These are phyloP conservation scores for Sisymbrium irio DNA, from an alignment of 345 rosid species.

Conservation along the genomic window DNA sequence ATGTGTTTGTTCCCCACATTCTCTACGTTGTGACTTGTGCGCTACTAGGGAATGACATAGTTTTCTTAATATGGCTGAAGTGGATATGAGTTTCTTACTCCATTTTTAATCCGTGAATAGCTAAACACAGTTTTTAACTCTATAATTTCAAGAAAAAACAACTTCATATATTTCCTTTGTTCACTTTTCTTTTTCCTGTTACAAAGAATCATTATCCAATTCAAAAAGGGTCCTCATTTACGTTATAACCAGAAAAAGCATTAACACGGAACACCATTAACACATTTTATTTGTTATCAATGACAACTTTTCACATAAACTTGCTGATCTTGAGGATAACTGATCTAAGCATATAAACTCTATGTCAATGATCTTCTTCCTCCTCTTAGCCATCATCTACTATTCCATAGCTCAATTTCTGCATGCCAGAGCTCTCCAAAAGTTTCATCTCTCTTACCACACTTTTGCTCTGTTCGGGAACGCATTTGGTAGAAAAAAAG, in stretches of 20 bases:
- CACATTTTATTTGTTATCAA: not conserved
- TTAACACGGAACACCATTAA: not conserved
- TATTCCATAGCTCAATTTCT: not conserved
- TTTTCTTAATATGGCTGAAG: too few species aligned
- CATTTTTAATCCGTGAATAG: too few species aligned
- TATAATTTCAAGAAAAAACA: not conserved
- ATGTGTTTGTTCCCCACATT: not conserved
- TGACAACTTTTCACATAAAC: not conserved
- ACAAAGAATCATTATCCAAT: not conserved
- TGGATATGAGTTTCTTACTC: not conserved
- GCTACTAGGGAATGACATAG: too few species aligned
- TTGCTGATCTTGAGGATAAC: not conserved
- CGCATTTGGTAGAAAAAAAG: not conserved
- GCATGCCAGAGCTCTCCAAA: not conserved
- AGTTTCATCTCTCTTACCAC: not conserved
- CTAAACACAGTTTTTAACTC: not conserved
- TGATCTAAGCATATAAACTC: too few species aligned
- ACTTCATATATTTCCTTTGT: too few species aligned
- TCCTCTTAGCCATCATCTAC: not conserved
- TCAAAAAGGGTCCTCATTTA: not conserved
- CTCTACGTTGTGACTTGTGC: too few species aligned
- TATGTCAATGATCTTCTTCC: too few species aligned
- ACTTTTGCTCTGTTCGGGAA: not conserved
- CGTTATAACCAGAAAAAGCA: not conserved
- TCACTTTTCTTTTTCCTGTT: not conserved